phyloP scores from a whole-genome alignment of 768 basidiomycete genomes.

The Pleurotus sapidus region DNA sequence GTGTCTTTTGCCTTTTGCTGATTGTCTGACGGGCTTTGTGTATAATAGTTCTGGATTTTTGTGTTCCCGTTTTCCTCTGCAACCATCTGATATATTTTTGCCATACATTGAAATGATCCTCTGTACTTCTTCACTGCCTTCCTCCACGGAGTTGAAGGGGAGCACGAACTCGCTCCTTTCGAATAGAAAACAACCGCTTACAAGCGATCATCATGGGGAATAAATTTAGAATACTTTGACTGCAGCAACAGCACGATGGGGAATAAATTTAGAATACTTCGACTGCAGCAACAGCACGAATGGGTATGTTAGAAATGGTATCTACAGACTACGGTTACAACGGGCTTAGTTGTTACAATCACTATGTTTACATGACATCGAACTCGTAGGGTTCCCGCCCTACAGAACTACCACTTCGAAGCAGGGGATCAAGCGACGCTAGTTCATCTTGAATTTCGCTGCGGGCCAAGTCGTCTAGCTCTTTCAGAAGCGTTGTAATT shows the following conservation, averaged over 20 bases:
- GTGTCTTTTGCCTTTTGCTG: too few species aligned
- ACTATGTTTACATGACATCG: constrained; percentile 21
- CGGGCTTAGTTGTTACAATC: too few species aligned
- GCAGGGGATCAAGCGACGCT: constrained; percentile 74
- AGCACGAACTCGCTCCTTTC: too few species aligned
- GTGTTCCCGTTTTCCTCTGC: not conserved
- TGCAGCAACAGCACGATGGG: too few species aligned
- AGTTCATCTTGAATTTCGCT: constrained; percentile 82
- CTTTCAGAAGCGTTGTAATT: constrained; percentile 73
- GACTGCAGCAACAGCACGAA: too few species aligned
- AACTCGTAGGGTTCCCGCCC: constrained; percentile 28
- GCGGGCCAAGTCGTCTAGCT: constrained; percentile 80
- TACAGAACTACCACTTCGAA: constrained; percentile 49
- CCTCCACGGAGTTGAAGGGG: too few species aligned
- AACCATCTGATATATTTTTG: not conserved
- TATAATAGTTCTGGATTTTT: not conserved
- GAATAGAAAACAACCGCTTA: too few species aligned
- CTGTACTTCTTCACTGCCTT: not conserved
- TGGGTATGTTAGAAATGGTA: too few species aligned
- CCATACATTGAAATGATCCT: not conserved
- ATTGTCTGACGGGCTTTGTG: not conserved
- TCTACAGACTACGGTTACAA: too few species aligned
- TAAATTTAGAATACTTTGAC: too few species aligned
- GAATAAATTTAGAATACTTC: too few species aligned
- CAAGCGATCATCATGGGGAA: too few species aligned